These are phyloP conservation scores for Fusarium decemcellulare DNA, from an alignment of 2,329 filamentous ascomycete species.

Conservation along the genomic window DNA sequence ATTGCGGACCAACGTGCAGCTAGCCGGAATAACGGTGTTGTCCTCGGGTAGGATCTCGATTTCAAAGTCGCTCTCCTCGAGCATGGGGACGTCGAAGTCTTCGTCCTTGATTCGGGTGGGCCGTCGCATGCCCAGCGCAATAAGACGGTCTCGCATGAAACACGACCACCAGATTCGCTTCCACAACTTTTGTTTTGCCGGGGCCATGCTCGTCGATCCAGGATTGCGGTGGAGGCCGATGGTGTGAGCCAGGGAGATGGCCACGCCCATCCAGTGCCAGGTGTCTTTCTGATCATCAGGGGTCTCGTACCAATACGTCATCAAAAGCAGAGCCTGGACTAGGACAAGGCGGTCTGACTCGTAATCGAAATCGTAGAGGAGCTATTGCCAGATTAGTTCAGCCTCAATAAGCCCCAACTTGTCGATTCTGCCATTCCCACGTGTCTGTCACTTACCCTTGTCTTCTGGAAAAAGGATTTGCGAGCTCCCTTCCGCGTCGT, in stretches of 20 bases:
- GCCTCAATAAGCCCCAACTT: neutral
- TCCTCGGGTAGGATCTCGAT: slow-evolving; percentile 76
- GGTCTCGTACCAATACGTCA: slow-evolving; percentile 99
- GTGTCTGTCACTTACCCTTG: slow-evolving; percentile 73
- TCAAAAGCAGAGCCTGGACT: slow-evolving; percentile 88
- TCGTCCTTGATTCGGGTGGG: slow-evolving; percentile 94
- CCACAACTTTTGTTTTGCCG: slow-evolving; percentile 84
- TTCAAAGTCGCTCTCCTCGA: slow-evolving; percentile 88
- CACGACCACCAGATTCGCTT: slow-evolving; percentile 99
- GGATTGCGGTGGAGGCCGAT: slow-evolving; percentile 94
- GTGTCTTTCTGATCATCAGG: slow-evolving; percentile 98
- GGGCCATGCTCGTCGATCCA: slow-evolving; percentile 79
- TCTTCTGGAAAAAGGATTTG: slow-evolving; percentile 90
- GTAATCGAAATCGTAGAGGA: slow-evolving; percentile 96
- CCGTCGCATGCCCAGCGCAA: slow-evolving; percentile 93
- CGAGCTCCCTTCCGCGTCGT: slow-evolving; percentile 83
- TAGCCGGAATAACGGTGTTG: slow-evolving; percentile 76
- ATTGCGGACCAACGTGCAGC: slow-evolving; percentile 81
- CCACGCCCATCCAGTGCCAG: slow-evolving; percentile 99
- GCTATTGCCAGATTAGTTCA: slow-evolving; percentile 57
- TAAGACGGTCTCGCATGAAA: slow-evolving; percentile 93
- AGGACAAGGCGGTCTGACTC: slow-evolving; percentile 90
- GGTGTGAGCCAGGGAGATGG: slow-evolving; percentile 91
- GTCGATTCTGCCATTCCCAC: neutral
- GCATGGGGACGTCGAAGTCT: slow-evolving; percentile 94